Conservation (phyloP, 2,329 filamentous ascomycete species). For the Albifimbria verrucaria region DNA sequence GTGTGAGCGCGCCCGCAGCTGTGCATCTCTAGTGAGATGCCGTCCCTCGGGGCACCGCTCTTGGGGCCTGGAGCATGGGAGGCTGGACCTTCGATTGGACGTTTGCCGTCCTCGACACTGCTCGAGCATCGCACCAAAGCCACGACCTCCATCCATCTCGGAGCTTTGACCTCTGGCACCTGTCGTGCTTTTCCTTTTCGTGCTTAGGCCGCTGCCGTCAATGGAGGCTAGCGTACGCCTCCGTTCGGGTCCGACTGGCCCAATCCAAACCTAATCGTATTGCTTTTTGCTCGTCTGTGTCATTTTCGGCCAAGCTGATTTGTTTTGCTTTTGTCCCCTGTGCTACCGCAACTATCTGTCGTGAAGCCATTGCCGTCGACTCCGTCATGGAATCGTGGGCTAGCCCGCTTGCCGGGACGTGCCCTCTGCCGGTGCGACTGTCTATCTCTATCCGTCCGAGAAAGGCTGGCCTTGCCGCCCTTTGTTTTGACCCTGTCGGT, state of each 20-base stretch:
- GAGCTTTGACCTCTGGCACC: neutral
- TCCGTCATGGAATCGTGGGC: neutral
- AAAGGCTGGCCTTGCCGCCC: neutral
- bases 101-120: no score
- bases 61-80: no score
- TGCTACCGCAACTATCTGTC: neutral
- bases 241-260: neutral
- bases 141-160: neutral
- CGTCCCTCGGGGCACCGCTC: no score
- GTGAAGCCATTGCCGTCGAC: neutral
- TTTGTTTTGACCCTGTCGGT: neutral
- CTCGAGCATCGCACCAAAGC: no score
- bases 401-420: neutral
- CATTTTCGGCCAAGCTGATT: neutral
- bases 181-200: neutral
- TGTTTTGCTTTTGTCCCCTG: neutral
- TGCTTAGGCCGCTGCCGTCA: neutral
- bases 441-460: no score
- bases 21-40: neutral
- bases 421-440: no score
- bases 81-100: no score
- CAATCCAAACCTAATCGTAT: neutral
- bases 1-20: neutral
- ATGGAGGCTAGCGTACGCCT: neutral
- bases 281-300: neutral